Percentiles rank a stretch among this genome's conserved stretches.
Conservation (phyloP, 1,284 basidiomycete genomes). For the Pyrrhoderma noxium region DNA sequence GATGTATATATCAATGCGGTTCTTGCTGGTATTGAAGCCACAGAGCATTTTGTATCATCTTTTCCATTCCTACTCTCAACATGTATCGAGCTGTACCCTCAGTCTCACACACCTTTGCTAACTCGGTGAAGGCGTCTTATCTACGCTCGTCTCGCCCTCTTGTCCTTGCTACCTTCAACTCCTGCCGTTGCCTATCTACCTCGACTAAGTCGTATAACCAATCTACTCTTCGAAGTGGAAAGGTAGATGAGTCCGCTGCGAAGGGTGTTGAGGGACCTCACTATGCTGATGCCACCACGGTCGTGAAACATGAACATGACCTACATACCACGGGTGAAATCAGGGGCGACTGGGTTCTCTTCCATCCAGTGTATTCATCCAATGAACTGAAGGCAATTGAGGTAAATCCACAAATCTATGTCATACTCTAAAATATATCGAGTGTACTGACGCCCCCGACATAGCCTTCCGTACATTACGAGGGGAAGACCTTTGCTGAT, state of each 20-base stretch:
- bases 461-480: constrained; percentile 59
- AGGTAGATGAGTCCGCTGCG: constrained; percentile 8
- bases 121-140: constrained; percentile 4
- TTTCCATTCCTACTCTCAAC: background rate
- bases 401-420: constrained; percentile 29
- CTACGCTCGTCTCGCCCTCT: background rate
- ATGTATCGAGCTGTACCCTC: constrained; percentile 9
- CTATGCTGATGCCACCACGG: constrained; percentile 12
- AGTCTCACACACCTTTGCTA: constrained; percentile 4
- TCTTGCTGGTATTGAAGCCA: too few species aligned
- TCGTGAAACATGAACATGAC: background rate
- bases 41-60: too few species aligned
- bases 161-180: constrained; percentile 1
- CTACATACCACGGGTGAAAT: constrained; percentile 25
- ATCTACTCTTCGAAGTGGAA: constrained; percentile 3
- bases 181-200: constrained; percentile 2
- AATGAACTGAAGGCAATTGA: constrained; percentile 77
- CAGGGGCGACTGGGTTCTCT: constrained; percentile 74
- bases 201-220: background rate
- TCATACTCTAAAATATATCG: background rate
- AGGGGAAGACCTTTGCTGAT: constrained; percentile 64
- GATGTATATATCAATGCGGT: too few species aligned
- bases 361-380: constrained; percentile 73
- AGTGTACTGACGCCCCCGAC: background rate
- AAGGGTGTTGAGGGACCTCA: constrained; percentile 16